Evolutionary conservation across 2,329 filamentous ascomycete species (phyloP).

Genomic region (Tolypocladium tropicale): DNA sequence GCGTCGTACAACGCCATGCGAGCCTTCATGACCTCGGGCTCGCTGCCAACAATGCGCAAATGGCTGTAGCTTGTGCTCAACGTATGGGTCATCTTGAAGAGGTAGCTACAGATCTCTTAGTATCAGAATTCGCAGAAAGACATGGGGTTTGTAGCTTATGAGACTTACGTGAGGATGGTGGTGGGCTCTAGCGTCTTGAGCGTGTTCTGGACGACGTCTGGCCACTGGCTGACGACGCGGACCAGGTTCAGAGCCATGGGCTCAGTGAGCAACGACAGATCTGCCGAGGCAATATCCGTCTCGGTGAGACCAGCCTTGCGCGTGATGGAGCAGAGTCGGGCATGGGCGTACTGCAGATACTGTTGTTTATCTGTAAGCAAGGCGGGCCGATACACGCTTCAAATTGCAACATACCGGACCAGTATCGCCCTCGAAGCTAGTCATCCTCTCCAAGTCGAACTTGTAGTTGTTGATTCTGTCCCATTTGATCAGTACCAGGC

Average conservation of each 20-base stretch:
- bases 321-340: conserved; percentile 57
- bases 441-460: conserved; percentile 76
- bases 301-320: conserved; percentile 42
- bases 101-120: conserved; percentile 28
- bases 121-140: not conserved
- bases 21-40: conserved; percentile 54
- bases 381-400: not conserved
- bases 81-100: conserved; percentile 80
- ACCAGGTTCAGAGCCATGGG: conserved; percentile 63
- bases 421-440: conserved; percentile 75
- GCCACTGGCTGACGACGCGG: conserved; percentile 72
- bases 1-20: conserved; percentile 53
- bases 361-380: not conserved
- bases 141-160: no score
- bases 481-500: conserved; percentile 4
- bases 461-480: conserved; percentile 53
- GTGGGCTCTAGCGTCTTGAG: conserved; percentile 73
- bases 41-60: conserved; percentile 70
- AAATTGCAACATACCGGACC: conserved; percentile 37
- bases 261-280: conserved; percentile 60
- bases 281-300: conserved; percentile 50
- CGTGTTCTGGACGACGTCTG: conserved; percentile 75
- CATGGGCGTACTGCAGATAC: conserved; percentile 76
- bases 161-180: conserved; percentile 24
- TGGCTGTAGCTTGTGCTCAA: conserved; percentile 75